Conservation (phyloP, 257 asterid genomes). For the Solanum chmielewskii region DNA sequence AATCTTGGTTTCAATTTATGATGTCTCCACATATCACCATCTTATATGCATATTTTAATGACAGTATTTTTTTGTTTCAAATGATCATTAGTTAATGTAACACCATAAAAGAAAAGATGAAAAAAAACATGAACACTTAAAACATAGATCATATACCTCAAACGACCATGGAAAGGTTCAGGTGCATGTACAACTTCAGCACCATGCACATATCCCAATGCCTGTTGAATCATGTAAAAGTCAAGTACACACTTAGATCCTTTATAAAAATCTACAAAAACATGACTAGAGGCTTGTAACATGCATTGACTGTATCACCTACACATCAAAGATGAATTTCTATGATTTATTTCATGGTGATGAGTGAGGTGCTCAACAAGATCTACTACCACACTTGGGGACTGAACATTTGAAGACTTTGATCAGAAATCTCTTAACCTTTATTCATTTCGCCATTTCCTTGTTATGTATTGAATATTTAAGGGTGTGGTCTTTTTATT, state of each 20-base stretch:
- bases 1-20: neutral
- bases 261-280: neutral
- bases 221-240: conserved; percentile 29
- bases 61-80: neutral
- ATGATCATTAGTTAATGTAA: neutral
- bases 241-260: neutral
- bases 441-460: neutral
- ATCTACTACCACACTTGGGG: neutral
- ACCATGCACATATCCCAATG: conserved; percentile 90
- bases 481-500: neutral
- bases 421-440: neutral
- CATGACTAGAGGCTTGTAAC: neutral
- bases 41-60: neutral
- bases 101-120: neutral
- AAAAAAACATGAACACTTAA: neutral
- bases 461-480: neutral
- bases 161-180: conserved; percentile 91
- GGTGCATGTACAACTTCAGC: conserved; percentile 80
- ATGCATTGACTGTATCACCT: neutral
- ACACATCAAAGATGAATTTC: neutral
- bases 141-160: conserved; percentile 41
- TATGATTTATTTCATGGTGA: neutral
- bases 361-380: neutral
- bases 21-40: neutral
- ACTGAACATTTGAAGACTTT: neutral